Base-by-base conservation (phyloP, 768 basidiomycete species). In the Lyophyllum shimeji region DNA sequence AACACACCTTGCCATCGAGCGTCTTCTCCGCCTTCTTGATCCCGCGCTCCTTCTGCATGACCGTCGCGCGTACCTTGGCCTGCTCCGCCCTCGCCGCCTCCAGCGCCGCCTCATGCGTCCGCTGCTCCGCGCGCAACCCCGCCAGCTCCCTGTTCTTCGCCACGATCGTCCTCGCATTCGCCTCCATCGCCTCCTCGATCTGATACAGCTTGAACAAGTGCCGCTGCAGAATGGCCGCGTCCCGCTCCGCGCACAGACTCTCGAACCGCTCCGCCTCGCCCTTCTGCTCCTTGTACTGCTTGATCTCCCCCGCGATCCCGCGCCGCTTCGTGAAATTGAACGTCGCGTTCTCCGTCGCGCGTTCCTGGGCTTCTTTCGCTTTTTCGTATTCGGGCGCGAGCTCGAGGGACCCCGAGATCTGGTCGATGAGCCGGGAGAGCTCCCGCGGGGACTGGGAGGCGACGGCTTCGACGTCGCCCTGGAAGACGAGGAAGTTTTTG, bases 401-500 rank as follows among this genome's bases (percentile, higher is more conserved):
- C 65, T 98, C 97, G 20, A 96, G 78, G 0, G 94, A 97, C 1
- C 96, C 96, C 56, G 88, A 90, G 58, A 98, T 98, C 68, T 98
- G 94, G 62, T 99, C 97, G 45, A 99, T 90, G 29, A 98, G 86
- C 17, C 84, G 83, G 0, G 95, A 82, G 20, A 98, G 84, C 63
- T 96, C 95, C 56, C 87, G 86, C 15, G 97, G 84, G 0, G 91
- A 94, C 63, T 99, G 97, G 2, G 92, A 91, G 0, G 97, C 97
- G 31, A 99, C 93, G 1, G 94, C 93, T 73, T 99, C 97, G 29
- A 99, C 97, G 67, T 98, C 97, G 50, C 97, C 97, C 67, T 99
- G 97, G 76, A 99, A 98, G 11, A 98, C 97, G 50, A 98, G 87
- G 66, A 98, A 99, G 75, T 98, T 98, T 77, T 98, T 98, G 12